Base-by-base conservation (phyloP, 2,329 filamentous ascomycete genomes). In the Fusarium sp. region DNA sequence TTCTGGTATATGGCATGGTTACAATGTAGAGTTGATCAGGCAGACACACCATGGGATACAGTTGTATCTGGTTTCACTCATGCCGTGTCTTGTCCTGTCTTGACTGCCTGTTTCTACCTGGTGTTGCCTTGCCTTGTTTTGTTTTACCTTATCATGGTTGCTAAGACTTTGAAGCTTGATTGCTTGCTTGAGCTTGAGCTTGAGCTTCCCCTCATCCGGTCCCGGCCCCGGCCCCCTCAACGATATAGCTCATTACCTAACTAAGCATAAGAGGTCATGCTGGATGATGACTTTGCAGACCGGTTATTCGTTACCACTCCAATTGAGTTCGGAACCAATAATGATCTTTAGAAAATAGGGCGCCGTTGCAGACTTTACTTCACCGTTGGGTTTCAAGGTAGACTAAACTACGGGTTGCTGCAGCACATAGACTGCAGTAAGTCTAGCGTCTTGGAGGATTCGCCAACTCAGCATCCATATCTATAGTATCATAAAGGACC, bases 251-350 rank as follows among this genome's bases (percentile, higher is more conserved):
- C 34, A 53, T 53, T 53, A 29, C 49, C 27, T 53, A 22, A 53
- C n/a, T 42, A 54, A 49, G 24, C 56, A 67, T 45, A n/a, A 27
- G 27, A 44, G 61, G 60, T 69, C 60, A 65, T 52, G 64, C 30
- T 58, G 37, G 25, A 55, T 14, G 45, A 69, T 71, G 68, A 58
- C 68, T 56, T 45, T 71, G 24, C 59, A 48, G 27, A 45, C 24
- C 37, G 13, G 20, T 55, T 32, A 69, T 70, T 70, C 54, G 63
- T 48, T 54, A 56, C 46, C 30, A 57, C 12, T 54, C 30, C 29
- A n/a, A 47, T 51, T 60, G 40, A 52, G 59, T 71, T 69, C 46
- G 41, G 60, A 65, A 47, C 66, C 66, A 69, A 61, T 65, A 27
- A 42, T n/a, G 22, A 44, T 41, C 45, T 48, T 24, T 24, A 14